phyloP scores from a whole-genome alignment of 2,329 filamentous ascomycete species.

The Calycina herbarum region DNA sequence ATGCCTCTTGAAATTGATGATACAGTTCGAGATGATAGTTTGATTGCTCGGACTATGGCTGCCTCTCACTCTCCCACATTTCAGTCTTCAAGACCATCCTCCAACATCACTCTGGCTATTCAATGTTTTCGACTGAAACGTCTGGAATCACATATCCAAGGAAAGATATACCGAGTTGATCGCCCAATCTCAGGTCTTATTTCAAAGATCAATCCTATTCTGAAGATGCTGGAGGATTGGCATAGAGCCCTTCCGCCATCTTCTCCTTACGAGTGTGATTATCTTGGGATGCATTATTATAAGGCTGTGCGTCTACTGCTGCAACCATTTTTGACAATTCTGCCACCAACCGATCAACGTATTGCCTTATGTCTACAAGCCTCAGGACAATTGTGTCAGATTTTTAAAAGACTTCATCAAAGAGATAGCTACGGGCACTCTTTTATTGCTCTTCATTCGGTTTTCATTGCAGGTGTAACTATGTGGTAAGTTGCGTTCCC shows the following conservation, averaged over 20 bases:
- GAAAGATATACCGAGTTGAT: constrained; percentile 53
- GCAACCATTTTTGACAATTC: constrained; percentile 50
- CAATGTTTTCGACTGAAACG: constrained; percentile 48
- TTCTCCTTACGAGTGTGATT: constrained; percentile 43
- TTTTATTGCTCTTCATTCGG: constrained; percentile 45
- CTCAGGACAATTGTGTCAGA: constrained; percentile 45
- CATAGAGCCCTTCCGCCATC: constrained; percentile 40
- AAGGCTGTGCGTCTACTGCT: constrained; percentile 50
- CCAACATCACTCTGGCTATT: constrained; percentile 43
- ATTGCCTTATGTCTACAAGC: constrained; percentile 45
- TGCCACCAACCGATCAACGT: constrained; percentile 47
- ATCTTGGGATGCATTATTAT: constrained; percentile 51
- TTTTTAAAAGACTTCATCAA: constrained; percentile 45
- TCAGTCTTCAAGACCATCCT: constrained; percentile 36
- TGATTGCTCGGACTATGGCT: constrained; percentile 33
- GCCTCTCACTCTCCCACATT: constrained; percentile 37
- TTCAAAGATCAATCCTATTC: constrained; percentile 49
- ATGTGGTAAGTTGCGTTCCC: constrained; percentile 30
- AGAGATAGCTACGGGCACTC: constrained; percentile 44
- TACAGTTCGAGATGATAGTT: constrained; percentile 39
- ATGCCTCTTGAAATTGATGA: constrained; percentile 48
- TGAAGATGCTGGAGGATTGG: constrained; percentile 49
- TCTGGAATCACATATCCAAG: constrained; percentile 50
- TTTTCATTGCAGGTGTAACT: constrained; percentile 46
- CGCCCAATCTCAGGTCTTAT: constrained; percentile 45